Base-by-base conservation (phyloP, 1,284 basidiomycete genomes). In the Trichosporon asahii region DNA sequence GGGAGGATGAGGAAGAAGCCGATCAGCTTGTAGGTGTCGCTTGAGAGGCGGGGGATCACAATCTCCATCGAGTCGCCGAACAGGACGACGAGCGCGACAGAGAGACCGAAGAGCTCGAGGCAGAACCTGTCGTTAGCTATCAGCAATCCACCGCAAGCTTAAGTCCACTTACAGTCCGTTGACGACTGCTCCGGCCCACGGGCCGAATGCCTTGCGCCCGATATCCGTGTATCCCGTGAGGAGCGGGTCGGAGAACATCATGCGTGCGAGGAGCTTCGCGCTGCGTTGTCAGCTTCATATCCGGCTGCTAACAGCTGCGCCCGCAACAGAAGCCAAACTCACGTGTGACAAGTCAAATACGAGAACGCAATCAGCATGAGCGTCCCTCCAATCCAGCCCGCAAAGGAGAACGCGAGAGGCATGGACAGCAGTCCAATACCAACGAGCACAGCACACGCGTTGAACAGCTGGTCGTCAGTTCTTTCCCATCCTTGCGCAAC, bases 361-460 rank as follows among this genome's bases (percentile, higher is more conserved):
- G 91, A 92, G 79, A 94, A 95, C 70, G 88, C 88, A 8, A 93
- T 79, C 67, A 95, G 89, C 49, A 96, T 85, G 37, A 87, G 21
- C 0, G 90, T 90, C 5, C 94, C 94, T 40, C 86, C 86, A 27
- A 90, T 85, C 94, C 94, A 95, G 6, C 94, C 94, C 0, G 93
- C 89, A 76, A 91, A 93, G 1, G 91, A 88, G 78, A 94, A 94
- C 0, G 93, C 93, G 21, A 95, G 86, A 0, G 94, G 93, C 80
- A 95, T 91, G 2, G 92, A 94, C 1, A 96, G 86, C 85, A 97
- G 90, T 2, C 94, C 94, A 73, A 96, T 91, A 5, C 94, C 94
- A 8, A 95, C 86, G 11, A 95, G 85, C 29, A 94, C 91, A 9
- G 92, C 93, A 63, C 91, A 91, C 8, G 91, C 90, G 77, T 96